Conservation (phyloP, 2,329 filamentous ascomycete genomes). For the Kalmusia sp. region DNA sequence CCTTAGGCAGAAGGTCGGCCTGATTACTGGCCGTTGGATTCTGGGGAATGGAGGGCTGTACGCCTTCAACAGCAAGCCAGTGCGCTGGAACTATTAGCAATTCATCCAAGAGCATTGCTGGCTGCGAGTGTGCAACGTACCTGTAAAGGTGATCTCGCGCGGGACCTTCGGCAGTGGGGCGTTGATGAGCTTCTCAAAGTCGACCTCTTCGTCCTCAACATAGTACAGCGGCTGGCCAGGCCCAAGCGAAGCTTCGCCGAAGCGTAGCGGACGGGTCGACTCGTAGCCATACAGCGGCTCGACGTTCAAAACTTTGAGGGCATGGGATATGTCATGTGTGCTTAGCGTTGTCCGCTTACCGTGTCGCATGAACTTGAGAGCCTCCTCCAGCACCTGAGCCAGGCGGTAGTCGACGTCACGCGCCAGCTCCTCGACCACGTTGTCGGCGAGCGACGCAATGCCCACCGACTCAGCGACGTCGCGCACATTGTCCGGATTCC, state of each 20-base stretch:
- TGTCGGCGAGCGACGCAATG: conserved; percentile 79
- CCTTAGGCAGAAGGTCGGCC: conserved; percentile 88
- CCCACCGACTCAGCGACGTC: conserved; percentile 97
- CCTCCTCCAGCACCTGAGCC: conserved; percentile 90
- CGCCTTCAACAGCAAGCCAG: conserved; percentile 97
- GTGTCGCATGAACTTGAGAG: conserved; percentile 95
- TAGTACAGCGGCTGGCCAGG: conserved; percentile 96
- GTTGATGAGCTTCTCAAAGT: conserved; percentile 99
- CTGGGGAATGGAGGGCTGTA: conserved; percentile 94
- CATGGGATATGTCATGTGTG: conserved; percentile 88
- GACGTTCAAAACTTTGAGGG: conserved; percentile 84
- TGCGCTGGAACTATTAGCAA: conserved; percentile 67
- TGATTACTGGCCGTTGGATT: conserved; percentile 89
- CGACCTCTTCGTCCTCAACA: conserved; percentile 96
- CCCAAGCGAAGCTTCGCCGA: conserved; percentile 91
- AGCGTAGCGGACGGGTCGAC: conserved; percentile 84
- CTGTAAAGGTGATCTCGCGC: conserved; percentile 88
- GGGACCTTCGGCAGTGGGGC: conserved; percentile 94
- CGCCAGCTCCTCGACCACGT: conserved; percentile 84
- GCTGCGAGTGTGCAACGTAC: conserved; percentile 55
- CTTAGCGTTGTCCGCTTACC: conserved; percentile 84
- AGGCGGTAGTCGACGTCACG: conserved; percentile 97
- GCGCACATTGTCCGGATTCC: conserved; percentile 95
- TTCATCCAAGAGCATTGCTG: background rate
- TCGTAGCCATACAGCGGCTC: conserved; percentile 98